These are phyloP conservation scores for Saxispiralis lemnorum DNA, from an alignment of 495 filamentous ascomycete genomes.

Conservation along the genomic window DNA sequence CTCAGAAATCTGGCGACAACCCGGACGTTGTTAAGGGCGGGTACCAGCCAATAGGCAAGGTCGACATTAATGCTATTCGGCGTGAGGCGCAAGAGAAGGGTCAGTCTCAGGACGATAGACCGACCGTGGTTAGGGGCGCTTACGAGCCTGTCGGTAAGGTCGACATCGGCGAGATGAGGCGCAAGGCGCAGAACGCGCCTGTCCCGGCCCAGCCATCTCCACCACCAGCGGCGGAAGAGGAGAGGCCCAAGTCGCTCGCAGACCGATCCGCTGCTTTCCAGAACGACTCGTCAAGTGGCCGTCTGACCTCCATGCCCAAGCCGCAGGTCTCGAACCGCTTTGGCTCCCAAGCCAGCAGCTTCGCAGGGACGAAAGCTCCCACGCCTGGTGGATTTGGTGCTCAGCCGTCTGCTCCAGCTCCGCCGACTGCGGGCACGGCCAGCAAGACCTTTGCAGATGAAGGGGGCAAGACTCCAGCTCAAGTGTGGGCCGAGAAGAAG, in stretches of 20 bases:
- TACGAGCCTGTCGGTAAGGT: conserved; percentile 91
- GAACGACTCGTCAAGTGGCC: conserved; percentile 39
- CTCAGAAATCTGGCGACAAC: conserved; percentile 22
- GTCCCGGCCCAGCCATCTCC: conserved; percentile 22
- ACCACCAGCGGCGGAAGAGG: conserved; percentile 22
- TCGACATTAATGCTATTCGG: conserved; percentile 81
- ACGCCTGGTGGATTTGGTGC: conserved; percentile 46
- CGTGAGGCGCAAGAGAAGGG: conserved; percentile 52
- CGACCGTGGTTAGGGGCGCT: conserved; percentile 66
- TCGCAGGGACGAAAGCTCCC: conserved; percentile 75
- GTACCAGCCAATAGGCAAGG: conserved; percentile 94
- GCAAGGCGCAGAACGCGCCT: conserved; percentile 51
- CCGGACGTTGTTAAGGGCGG: conserved; percentile 61
- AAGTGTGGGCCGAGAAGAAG: conserved; percentile 95
- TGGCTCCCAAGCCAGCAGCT: conserved; percentile 44
- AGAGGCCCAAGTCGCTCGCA: conserved; percentile 39
- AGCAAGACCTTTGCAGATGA: conserved; percentile 86
- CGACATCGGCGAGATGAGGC: conserved; percentile 81
- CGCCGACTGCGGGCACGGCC: conserved; percentile 52
- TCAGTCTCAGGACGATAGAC: conserved; percentile 50
- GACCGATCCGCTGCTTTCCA: conserved; percentile 49
- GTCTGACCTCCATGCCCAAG: conserved; percentile 76
- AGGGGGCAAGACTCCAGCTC: conserved; percentile 89
- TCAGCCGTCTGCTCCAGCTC: conserved; percentile 30
- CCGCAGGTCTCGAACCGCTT: conserved; percentile 86